Evolutionary conservation across 805 yeast genomes (phyloP).

Genomic region (Candida silvatica): DNA sequence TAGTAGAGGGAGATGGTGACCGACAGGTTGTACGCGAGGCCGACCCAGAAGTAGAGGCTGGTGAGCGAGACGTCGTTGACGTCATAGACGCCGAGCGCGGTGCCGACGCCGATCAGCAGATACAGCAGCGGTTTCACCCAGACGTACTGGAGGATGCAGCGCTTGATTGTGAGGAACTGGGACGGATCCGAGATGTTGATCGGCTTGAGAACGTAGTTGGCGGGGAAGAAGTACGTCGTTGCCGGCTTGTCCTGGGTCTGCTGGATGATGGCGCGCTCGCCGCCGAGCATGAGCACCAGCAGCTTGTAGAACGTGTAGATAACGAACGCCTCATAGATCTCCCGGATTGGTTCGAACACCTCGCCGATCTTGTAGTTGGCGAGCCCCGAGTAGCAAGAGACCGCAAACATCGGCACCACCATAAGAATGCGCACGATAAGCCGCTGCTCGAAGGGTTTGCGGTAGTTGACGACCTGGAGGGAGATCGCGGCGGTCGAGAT

Average conservation of each 20-base stretch:
- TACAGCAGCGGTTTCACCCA: constrained; percentile 90
- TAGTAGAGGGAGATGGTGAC: constrained; percentile 79
- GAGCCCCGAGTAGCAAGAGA: constrained; percentile 56
- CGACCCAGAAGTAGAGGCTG: constrained; percentile 56
- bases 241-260: constrained; percentile 55
- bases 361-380: constrained; percentile 34
- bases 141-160: constrained; percentile 88
- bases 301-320: constrained; percentile 87
- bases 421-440: constrained; percentile 73
- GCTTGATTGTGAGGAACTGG: constrained; percentile 65
- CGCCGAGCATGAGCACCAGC: constrained; percentile 79
- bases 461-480: constrained; percentile 58
- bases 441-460: constrained; percentile 86
- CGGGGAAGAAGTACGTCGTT: constrained; percentile 50
- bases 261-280: constrained; percentile 79
- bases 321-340: constrained; percentile 92
- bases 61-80: constrained; percentile 37
- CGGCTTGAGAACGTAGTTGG: constrained; percentile 40
- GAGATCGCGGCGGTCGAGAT: constrained; percentile 38
- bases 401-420: constrained; percentile 74
- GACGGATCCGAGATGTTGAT: constrained; percentile 84
- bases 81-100: constrained; percentile 40
- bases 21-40: constrained; percentile 64
- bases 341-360: constrained; percentile 67
- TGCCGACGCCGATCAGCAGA: constrained; percentile 37